Base-by-base conservation (phyloP, 2,329 filamentous ascomycete species). In the Phaeosphaeria sp. region DNA sequence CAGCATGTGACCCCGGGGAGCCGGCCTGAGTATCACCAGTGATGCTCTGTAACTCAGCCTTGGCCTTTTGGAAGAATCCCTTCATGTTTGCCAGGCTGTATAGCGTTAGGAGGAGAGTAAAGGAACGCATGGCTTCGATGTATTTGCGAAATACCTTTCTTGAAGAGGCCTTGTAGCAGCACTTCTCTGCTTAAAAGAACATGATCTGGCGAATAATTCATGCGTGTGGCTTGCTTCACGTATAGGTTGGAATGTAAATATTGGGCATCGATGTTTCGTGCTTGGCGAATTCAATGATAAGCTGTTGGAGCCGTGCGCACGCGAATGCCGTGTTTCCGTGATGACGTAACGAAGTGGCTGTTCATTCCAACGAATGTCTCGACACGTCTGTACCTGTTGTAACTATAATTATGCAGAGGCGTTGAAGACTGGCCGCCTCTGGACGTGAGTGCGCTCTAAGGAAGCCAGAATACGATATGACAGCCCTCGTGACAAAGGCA, bases 61-160 rank as follows among this genome's bases (percentile, higher is more conserved):
- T 74, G 10, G 69, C 67, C 56, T 69, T 74, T 25, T 65, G 62
- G n/a, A 72, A 46, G 46, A 74, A 62, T 25, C 65, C 64, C 44
- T 69, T 69, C 72, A 74, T 73, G 30, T 30, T 60, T 46, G 42
- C 18, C 20, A 58, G 27, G 42, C 55, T 58, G 39, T 30, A 44
- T 13, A 55, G 59, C 27, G 42, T 65, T 48, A 57, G 61, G 17
- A 57, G 33, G 20, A 56, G 36, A n/a, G 20, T 11, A n/a, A 55
- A 48, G 10, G 44, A 27, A 33, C 33, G 50, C 54, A 59, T 56
- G 30, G 27, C 44, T 18, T 56, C 18, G n/a, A 50, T 27, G 33
- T 55, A 61, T 49, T 60, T 55, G 48, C 33, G n/a, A 23, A 52
- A 22, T 41, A 42, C 33, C 4, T 46, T 7, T 49, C 51, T 30